Evolutionary conservation across 2,329 filamentous ascomycete genomes (phyloP), one percentile per base, ranked within the genome.

Genomic region (Alternaria sp.): DNA sequence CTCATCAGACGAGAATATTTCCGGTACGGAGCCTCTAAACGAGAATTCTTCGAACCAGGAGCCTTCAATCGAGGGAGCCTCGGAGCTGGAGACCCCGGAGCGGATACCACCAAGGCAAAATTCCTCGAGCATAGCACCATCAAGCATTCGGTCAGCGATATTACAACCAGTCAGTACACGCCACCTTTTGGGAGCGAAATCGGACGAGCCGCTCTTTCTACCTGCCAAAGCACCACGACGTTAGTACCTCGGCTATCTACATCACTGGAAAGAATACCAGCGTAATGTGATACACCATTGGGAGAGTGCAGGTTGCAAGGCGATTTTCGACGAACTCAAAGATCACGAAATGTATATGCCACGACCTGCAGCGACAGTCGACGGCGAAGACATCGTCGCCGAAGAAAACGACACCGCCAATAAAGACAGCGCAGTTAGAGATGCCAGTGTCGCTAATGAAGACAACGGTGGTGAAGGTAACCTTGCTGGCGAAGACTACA

Each of bases 191-290:
- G 12, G 22, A 11, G 45, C 49, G 3, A 27, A 44, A 38, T 27
- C 36, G 5, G 43, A 65, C 3, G 60, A 41, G n/a, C 57, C 57
- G 8, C 63, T 64, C 6, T 62, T 66, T 36, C 52, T 40, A 14
- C 49, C 55, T 5, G 32, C 55, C 4, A 52, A 60, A 6, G 58
- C 45, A 12, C 46, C 54, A 11, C 60, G 62, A 11, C 48, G 61
- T 6, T 71, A 64, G 68, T 71, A 66, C 36, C 53, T 60, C 4
- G 68, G 64, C 6, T 70, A 68, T 44, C 22, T 70, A 20, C 50
- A 59, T 16, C 57, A 36, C 16, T 71, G 63, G 67, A 50, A 62
- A 2, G 32, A 46, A 8, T 68, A 66, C 51, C 34, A 60, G 2
- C 12, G 20, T 2, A 48, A 46, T 6, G 57, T 53, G 0, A 34